A percentile compares a stretch with the other conserved stretches of the same genome.
Evolutionary conservation across 23 red algal species (phyloP).

Genomic region (Gracilaria gracilis): DNA sequence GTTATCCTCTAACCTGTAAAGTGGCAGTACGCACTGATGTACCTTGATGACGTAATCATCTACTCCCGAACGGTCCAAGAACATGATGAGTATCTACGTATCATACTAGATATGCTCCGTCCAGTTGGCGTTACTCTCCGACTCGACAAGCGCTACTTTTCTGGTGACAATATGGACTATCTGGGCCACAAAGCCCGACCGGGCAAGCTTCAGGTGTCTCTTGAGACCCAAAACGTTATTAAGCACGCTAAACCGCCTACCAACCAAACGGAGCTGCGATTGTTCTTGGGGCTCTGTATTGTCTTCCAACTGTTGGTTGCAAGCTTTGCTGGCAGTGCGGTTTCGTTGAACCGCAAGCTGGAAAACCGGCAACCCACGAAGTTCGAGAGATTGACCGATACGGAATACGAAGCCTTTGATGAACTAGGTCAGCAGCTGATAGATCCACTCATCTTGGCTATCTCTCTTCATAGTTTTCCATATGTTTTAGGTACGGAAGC

Average conservation of each 20-base stretch:
- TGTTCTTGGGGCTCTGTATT: slow-evolving; percentile 39
- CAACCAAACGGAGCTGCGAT: slow-evolving; percentile 31
- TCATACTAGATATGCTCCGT: slow-evolving; percentile 16
- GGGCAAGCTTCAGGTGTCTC: slow-evolving; percentile 22
- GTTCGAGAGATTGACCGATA: background rate
- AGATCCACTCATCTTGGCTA: slow-evolving; percentile 5
- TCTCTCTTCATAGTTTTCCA: background rate
- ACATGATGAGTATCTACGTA: slow-evolving; percentile 3
- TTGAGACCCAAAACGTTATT: background rate
- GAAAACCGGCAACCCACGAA: background rate
- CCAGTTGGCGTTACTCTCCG: background rate
- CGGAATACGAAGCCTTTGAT: background rate
- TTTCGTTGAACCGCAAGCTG: background rate
- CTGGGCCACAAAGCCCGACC: slow-evolving; percentile 58
- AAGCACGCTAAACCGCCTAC: background rate
- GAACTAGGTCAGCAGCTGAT: background rate
- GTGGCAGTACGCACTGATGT: slow-evolving; percentile 23
- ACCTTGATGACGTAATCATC: slow-evolving; percentile 66
- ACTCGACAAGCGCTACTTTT: slow-evolving; percentile 57
- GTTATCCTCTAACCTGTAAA: slow-evolving; percentile 26
- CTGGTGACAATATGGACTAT: slow-evolving; percentile 15
- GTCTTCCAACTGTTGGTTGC: slow-evolving; percentile 49
- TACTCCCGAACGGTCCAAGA: slow-evolving; percentile 4
- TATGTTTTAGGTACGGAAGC: slow-evolving; percentile 36
- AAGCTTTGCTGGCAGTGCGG: slow-evolving; percentile 21